Conservation (phyloP, 1,284 basidiomycete genomes). For the Rhodotorula sp. region DNA sequence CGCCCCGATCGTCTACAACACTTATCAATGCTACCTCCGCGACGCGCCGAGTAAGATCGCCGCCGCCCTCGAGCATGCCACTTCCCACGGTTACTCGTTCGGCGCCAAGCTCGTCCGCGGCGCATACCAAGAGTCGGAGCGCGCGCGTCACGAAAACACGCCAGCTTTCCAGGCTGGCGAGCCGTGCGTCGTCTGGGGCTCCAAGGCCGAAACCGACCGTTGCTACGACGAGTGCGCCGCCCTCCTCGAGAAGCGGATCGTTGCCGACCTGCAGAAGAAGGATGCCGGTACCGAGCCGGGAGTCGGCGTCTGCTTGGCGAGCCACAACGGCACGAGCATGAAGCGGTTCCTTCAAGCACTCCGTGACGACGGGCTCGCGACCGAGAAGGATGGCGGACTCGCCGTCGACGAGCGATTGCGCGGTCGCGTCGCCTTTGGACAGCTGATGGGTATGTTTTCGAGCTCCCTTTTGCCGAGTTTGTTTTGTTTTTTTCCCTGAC, state of each 20-base stretch:
- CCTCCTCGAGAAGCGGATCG: constrained; percentile 63
- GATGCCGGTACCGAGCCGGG: not conserved
- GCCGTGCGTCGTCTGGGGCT: constrained; percentile 65
- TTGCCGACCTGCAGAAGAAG: constrained; percentile 36
- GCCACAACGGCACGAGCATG: constrained; percentile 44
- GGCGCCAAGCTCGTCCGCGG: constrained; percentile 95
- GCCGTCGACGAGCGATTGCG: constrained; percentile 39
- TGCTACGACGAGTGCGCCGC: constrained; percentile 72
- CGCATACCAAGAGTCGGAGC: constrained; percentile 82
- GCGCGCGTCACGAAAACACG: constrained; percentile 46
- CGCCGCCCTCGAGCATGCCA: constrained; percentile 53
- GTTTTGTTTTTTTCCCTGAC: no score
- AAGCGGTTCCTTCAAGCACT: constrained; percentile 34
- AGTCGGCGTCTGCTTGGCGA: constrained; percentile 39
- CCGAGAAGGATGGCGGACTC: constrained; percentile 24
- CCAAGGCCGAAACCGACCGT: constrained; percentile 72
- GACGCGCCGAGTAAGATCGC: constrained; percentile 30
- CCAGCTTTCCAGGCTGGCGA: constrained; percentile 44
- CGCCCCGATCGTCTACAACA: constrained; percentile 45
- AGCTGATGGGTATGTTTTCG: constrained; percentile 42
- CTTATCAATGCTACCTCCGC: constrained; percentile 42
- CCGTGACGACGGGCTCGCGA: constrained; percentile 31
- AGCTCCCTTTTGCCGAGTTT: no score
- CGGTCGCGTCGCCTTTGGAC: constrained; percentile 42
- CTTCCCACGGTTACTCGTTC: constrained; percentile 68